Evolutionary conservation across 1,139 yeast genomes (phyloP), one percentile per base, ranked within the genome.

Genomic region (Nakaseomyces nivariensis): DNA sequence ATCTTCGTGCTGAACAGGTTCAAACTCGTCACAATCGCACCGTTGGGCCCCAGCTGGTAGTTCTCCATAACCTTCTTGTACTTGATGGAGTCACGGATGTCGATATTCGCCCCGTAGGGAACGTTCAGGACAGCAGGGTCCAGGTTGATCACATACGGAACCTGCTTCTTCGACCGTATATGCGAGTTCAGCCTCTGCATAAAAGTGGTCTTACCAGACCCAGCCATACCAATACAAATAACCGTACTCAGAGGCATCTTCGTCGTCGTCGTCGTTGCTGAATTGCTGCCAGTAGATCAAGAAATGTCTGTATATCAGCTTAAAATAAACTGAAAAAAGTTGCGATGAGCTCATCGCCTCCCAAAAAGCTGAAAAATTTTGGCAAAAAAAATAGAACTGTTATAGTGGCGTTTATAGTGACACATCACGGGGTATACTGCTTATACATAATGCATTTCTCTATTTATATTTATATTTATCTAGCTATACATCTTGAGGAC

Each of bases 131-230:
- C 98, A 0, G 98, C 98, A 0, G 99, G 99, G 69, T 94, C 99
- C 48, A 94, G 73, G 64, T 94, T 94, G 54, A 94, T 79, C 37
- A 92, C 95, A 68, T 94, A 94, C 10, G 94, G 92, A 7, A 84
- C 77, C 51, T 77, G 73, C 51, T 77, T 71, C 56, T 81, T 75
- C 42, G 85, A 55, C 61, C 90, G 96, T 43, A 92, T 72, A 66
- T 92, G 95, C 1, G 97, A 80, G 69, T 90, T 92, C 52, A 94
- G 72, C 54, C 98, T 73, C 67, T 94, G 99, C 89, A 94, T 84
- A 67, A 94, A 92, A 3, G 98, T 94, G 71, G 99, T 92, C 70
- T 94, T 94, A 60, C 99, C 98, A 48, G 95, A 82, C 42, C 96
- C 96, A 60, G 97, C 97, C 97, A 89, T 89, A 55, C 97, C 97